Evolutionary conservation across 495 filamentous ascomycete species (phyloP).

Genomic region (Tuber indicum): DNA sequence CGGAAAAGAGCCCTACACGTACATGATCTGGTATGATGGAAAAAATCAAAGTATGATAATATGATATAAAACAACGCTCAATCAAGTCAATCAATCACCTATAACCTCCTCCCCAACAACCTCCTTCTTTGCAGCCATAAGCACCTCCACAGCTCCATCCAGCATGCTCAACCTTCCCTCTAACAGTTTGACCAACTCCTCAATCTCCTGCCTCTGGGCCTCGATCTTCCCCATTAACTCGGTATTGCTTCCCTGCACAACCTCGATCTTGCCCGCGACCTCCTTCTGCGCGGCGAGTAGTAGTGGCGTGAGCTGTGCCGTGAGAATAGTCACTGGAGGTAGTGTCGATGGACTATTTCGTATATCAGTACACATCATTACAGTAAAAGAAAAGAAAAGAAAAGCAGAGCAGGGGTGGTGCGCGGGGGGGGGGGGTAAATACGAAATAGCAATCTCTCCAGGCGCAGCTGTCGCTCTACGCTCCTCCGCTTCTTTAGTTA

Average conservation of each 20-base stretch:
- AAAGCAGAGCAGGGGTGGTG: neutral
- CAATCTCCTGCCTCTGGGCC: constrained; percentile 32
- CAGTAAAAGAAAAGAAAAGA: neutral
- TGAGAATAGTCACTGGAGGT: constrained; percentile 25
- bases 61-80: neutral
- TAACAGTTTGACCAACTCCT: constrained; percentile 23
- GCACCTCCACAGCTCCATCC: constrained; percentile 29
- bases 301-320: constrained; percentile 33
- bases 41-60: neutral
- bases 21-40: neutral
- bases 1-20: neutral
- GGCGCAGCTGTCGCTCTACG: constrained; percentile 11
- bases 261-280: constrained; percentile 16
- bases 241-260: constrained; percentile 24
- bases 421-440: neutral
- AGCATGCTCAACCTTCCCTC: constrained; percentile 24
- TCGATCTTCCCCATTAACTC: constrained; percentile 32
- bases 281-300: constrained; percentile 24
- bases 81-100: constrained; percentile 15
- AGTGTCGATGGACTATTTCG: constrained; percentile 29
- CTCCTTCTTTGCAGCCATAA: constrained; percentile 23
- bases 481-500: constrained; percentile 61
- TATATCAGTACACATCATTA: constrained; percentile 4
- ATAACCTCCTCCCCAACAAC: constrained; percentile 23
- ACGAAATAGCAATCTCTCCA: constrained; percentile 28